Conservation (phyloP, 495 filamentous ascomycete genomes). For the Hypoxylon fragiforme region DNA sequence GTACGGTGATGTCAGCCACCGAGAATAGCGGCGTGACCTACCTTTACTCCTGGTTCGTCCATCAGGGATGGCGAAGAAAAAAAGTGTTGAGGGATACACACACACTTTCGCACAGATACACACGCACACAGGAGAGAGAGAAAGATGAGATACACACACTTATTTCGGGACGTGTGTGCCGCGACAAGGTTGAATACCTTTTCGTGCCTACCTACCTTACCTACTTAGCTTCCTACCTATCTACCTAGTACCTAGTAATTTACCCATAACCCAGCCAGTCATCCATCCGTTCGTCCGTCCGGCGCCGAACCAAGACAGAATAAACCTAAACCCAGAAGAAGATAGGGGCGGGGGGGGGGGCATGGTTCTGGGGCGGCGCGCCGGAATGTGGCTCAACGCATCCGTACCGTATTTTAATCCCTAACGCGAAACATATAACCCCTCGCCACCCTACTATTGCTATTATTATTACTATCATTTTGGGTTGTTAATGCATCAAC, state of each 20-base stretch:
- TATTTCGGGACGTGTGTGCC: slow-evolving; percentile 1
- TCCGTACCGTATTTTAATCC: slow-evolving; percentile 20
- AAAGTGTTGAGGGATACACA: no score
- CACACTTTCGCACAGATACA: no score
- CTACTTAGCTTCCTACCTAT: no score
- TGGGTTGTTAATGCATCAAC: slow-evolving; percentile 3
- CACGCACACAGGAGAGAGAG: no score
- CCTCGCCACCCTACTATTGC: neutral
- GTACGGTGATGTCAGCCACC: slow-evolving; percentile 47
- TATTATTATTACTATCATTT: neutral
- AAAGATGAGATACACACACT: slow-evolving; percentile 2
- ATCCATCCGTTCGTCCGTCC: no score
- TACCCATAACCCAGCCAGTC: no score
- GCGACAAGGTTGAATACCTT: slow-evolving; percentile 4
- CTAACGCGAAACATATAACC: neutral
- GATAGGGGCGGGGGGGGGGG: neutral
- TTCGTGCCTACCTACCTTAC: no score
- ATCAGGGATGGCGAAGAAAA: no score
- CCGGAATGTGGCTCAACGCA: slow-evolving; percentile 15
- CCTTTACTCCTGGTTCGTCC: no score
- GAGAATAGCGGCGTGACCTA: slow-evolving; percentile 38
- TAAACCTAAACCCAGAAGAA: no score
- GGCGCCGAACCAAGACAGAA: no score
- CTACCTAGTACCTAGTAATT: no score
- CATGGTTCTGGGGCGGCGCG: neutral